Conservation (phyloP, 352 stramenopile genomes). For the Peronospora tabacina region DNA sequence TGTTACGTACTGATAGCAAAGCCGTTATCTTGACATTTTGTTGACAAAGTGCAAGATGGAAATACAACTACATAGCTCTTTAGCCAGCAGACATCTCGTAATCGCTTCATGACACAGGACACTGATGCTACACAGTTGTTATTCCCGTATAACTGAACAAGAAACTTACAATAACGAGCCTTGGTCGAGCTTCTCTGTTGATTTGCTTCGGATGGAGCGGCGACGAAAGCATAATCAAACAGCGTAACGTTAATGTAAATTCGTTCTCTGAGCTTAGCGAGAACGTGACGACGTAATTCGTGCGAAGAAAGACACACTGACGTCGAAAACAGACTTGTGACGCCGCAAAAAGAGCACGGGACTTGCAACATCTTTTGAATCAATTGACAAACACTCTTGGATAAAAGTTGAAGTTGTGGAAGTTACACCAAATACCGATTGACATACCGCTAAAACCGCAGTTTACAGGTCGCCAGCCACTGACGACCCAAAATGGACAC, state of each 20-base stretch:
- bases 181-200: too few species aligned
- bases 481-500: constrained; percentile 7
- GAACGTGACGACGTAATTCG: constrained; percentile 1
- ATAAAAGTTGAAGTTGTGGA: constrained; percentile 1
- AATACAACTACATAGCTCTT: too few species aligned
- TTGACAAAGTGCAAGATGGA: too few species aligned
- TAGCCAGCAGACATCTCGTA: too few species aligned
- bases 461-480: neutral
- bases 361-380: constrained; percentile 3
- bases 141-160: too few species aligned
- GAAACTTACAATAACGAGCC: too few species aligned
- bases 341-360: constrained; percentile 7
- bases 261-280: constrained; percentile 6
- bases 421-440: neutral
- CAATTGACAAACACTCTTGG: constrained; percentile 2
- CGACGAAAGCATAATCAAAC: constrained; percentile 5
- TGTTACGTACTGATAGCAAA: too few species aligned
- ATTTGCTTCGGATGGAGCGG: too few species aligned
- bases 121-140: too few species aligned
- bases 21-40: too few species aligned
- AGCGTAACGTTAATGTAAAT: constrained; percentile 4
- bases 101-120: too few species aligned
- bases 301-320: neutral
- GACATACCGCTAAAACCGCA: neutral
- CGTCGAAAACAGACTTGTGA: neutral